Evolutionary conservation across 2,329 filamentous ascomycete species (phyloP).

Genomic region (Beauveria sp.): DNA sequence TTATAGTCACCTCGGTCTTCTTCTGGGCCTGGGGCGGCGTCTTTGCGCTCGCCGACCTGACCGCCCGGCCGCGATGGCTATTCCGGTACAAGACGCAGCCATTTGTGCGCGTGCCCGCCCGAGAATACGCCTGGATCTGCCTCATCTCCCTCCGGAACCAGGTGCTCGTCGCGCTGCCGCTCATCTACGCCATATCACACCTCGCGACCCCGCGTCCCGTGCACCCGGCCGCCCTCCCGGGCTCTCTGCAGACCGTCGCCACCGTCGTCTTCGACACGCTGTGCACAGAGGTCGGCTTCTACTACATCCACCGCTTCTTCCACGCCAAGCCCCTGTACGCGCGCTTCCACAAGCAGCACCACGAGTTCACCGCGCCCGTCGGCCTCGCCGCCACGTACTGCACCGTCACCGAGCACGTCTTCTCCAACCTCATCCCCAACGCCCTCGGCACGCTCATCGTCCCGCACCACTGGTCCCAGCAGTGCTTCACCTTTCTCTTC

Average conservation of each 20-base stretch:
- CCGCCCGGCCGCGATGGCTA: conserved; percentile 33
- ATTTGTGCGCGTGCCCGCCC: conserved; percentile 23
- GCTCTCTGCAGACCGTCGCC: conserved; percentile 2
- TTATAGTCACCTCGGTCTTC: conserved; percentile 29
- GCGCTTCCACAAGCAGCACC: conserved; percentile 43
- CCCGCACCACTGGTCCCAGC: conserved; percentile 15
- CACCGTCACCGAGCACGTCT: conserved; percentile 41
- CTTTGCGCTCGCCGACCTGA: conserved; percentile 31
- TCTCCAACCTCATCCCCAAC: conserved; percentile 41
- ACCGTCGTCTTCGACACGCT: conserved; percentile 13
- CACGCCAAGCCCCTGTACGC: conserved; percentile 37
- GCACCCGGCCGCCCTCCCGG: conserved; percentile 6
- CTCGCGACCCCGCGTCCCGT: neutral
- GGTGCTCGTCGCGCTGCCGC: conserved; percentile 20
- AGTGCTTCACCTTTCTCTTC: conserved; percentile 13
- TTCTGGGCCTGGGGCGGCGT: conserved; percentile 32
- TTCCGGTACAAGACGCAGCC: conserved; percentile 42
- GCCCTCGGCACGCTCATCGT: conserved; percentile 21
- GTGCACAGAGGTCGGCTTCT: conserved; percentile 36
- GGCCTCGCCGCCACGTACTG: conserved; percentile 43
- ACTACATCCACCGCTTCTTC: conserved; percentile 41
- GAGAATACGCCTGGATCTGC: conserved; percentile 12
- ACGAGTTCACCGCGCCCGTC: conserved; percentile 43
- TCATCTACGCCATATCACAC: neutral
- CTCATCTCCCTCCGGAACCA: conserved; percentile 37